Conservation (phyloP, 2,329 filamentous ascomycete genomes). For the Acephala macrosclerotiorum region DNA sequence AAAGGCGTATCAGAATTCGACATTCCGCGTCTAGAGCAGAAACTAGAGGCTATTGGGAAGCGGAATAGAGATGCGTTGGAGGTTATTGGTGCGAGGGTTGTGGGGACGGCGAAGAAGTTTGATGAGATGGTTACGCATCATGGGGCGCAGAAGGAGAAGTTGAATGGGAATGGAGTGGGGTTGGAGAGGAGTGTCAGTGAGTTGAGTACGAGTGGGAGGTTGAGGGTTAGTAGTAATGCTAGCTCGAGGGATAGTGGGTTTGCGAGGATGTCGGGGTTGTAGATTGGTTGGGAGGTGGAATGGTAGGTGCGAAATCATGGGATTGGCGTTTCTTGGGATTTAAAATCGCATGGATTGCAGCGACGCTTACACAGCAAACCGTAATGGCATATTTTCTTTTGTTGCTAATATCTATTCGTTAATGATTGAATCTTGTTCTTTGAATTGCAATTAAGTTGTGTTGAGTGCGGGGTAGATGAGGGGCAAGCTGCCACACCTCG, state of each 20-base stretch:
- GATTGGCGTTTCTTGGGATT: not conserved
- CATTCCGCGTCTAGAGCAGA: constrained; percentile 31
- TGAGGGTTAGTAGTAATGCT: constrained; percentile 30
- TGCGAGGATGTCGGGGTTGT: constrained; percentile 10
- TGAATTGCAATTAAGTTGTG: too few species aligned
- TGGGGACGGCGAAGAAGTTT: constrained; percentile 35
- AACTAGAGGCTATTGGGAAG: constrained; percentile 25
- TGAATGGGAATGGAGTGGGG: constrained; percentile 1
- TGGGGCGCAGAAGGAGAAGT: constrained; percentile 17
- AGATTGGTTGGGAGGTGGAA: constrained; percentile 5
- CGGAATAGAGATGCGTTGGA: constrained; percentile 29
- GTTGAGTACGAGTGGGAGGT: constrained; percentile 7
- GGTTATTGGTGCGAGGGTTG: constrained; percentile 33
- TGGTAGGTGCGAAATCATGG: not conserved
- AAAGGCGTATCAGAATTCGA: constrained; percentile 32
- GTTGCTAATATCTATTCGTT: too few species aligned
- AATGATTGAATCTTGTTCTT: too few species aligned
- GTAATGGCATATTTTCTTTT: too few species aligned
- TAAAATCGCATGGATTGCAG: too few species aligned
- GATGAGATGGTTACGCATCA: constrained; percentile 33
- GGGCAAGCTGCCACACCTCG: too few species aligned
- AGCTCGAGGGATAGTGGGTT: constrained; percentile 27
- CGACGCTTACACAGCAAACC: too few species aligned
- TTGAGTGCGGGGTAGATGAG: too few species aligned
- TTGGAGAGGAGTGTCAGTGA: too few species aligned